Evolutionary conservation across 805 yeast species (phyloP).

Genomic region (Lipomyces japonicus): DNA sequence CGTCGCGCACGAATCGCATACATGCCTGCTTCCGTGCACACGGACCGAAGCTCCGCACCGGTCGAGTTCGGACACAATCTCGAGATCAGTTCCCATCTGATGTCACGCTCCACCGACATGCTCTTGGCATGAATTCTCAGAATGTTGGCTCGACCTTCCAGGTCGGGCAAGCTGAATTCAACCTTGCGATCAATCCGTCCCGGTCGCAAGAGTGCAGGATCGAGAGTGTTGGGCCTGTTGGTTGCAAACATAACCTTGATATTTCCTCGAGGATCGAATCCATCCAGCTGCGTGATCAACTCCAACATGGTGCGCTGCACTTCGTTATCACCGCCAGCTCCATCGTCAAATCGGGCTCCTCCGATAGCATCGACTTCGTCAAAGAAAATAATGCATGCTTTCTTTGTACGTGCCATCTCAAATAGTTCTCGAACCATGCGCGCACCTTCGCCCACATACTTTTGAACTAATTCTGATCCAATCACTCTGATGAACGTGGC

Average conservation of each 20-base stretch:
- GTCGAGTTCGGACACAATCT: slow-evolving; percentile 97
- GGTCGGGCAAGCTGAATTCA: slow-evolving; percentile 91
- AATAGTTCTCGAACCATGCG: slow-evolving; percentile 98
- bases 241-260: slow-evolving; percentile 99
- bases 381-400: slow-evolving; percentile 95
- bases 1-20: slow-evolving; percentile 98
- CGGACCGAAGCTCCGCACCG: slow-evolving; percentile 97
- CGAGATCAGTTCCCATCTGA: slow-evolving; percentile 97
- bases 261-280: slow-evolving; percentile 98
- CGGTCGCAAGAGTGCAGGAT: slow-evolving; percentile 95
- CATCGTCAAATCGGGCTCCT: slow-evolving; percentile 99
- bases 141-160: slow-evolving; percentile 97
- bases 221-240: slow-evolving; percentile 95
- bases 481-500: slow-evolving; percentile 97
- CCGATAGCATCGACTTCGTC: slow-evolving; percentile 99
- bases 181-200: slow-evolving; percentile 99
- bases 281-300: slow-evolving; percentile 94
- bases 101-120: slow-evolving; percentile 96
- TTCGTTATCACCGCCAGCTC: slow-evolving; percentile 97
- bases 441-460: slow-evolving; percentile 99
- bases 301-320: slow-evolving; percentile 99
- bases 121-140: slow-evolving; percentile 96
- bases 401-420: slow-evolving; percentile 98
- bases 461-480: slow-evolving; percentile 97
- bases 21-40: slow-evolving; percentile 99